Conservation (phyloP, 169 alveolate genomes). For the Cryptosporidium tyzzeri region DNA sequence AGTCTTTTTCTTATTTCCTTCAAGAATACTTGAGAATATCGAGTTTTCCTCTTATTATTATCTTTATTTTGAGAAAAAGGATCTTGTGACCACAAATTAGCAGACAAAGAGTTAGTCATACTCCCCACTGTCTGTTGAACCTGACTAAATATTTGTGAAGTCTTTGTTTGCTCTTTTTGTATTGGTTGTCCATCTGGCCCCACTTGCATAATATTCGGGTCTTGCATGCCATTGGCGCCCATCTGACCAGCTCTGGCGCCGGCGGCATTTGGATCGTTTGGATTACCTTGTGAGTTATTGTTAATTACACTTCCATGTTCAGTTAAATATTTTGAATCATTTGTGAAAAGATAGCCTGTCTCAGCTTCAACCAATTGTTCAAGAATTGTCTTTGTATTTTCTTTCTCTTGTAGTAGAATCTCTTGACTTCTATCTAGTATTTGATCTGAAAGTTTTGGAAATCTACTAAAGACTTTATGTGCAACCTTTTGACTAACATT, state of each 20-base stretch:
- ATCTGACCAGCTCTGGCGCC: slow-evolving; percentile 36
- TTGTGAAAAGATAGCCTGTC: slow-evolving; percentile 93
- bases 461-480: slow-evolving; percentile 91
- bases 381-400: slow-evolving; percentile 87
- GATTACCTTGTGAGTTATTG: slow-evolving; percentile 76
- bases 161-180: slow-evolving; percentile 52
- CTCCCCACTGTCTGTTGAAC: slow-evolving; percentile 72
- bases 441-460: slow-evolving; percentile 92
- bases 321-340: slow-evolving; percentile 91
- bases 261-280: slow-evolving; percentile 72
- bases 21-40: slow-evolving; percentile 81
- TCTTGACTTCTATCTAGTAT: slow-evolving; percentile 89
- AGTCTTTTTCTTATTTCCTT: slow-evolving; percentile 94
- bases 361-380: slow-evolving; percentile 92
- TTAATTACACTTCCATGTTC: slow-evolving; percentile 85
- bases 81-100: slow-evolving; percentile 66
- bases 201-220: slow-evolving; percentile 16
- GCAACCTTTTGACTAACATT: slow-evolving; percentile 91
- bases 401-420: slow-evolving; percentile 89
- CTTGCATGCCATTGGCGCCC: slow-evolving; percentile 27
- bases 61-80: slow-evolving; percentile 69
- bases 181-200: slow-evolving; percentile 74
- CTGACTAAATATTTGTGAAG: slow-evolving; percentile 64
- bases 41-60: slow-evolving; percentile 11
- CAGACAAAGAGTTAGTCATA: slow-evolving; percentile 51